Base-by-base conservation (phyloP, 352 stramenopile genomes). In the Pythium oligandrum region DNA sequence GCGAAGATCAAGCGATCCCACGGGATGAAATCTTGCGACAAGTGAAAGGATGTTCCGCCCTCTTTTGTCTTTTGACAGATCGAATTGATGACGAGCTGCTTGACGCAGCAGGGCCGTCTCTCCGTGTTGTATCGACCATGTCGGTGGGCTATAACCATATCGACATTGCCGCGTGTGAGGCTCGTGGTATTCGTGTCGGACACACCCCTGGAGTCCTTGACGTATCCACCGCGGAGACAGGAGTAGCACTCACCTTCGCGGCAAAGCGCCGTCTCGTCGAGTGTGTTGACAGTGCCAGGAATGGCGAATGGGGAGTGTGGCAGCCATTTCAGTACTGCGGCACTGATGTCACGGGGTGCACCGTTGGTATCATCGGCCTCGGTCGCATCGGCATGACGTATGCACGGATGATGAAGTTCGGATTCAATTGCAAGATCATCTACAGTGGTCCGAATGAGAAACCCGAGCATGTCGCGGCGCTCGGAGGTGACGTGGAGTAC, bases 381-480 rank as follows among this genome's bases (percentile, higher is more conserved):
- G 84, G 84, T 32, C 73, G 83, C 43, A 98, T 98, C 63, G 88
- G 90, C 31, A 70, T 84, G 40, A 80, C 77, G 35, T 87, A 93
- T 43, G 83, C 84, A 1, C 62, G 72, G n/a, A 91, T 92, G 75
- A 73, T 95, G 47, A 78, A 87, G 57, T 64, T 71, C 40, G 85
- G 85, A 6, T 93, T 93, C 59, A 75, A 85, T 51, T 95, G 86
- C 68, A 80, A 71, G 53, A 82, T 95, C 58, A 53, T 93, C 35
- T 95, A 95, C 72, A 75, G 74, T 3, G 86, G 84, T 4, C 79
- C 80, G 35, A 72, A 72, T 17, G 70, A 76, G 36, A 94, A 94
- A 39, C 68, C 66, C 8, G 68, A 80, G 11, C 51, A 69, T 8
- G 72, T 51, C 6, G 63, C 66, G 3, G 48, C 57, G 4, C 47